These are phyloP conservation scores for Fusarium brevicatenulatum DNA, from an alignment of 2,329 filamentous ascomycete species.

Conservation along the genomic window DNA sequence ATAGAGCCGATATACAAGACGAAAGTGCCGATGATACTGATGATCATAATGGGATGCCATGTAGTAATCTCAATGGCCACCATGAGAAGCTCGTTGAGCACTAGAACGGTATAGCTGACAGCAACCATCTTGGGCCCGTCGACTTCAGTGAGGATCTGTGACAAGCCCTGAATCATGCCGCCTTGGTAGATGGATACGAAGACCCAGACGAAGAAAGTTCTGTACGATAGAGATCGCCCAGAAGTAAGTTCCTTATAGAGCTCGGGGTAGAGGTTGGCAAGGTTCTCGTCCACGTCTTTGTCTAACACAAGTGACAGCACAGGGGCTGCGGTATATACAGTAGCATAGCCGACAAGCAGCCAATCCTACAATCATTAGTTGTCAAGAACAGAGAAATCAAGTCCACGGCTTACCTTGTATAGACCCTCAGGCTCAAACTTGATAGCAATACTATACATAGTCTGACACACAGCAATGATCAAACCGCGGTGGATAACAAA, in stretches of 20 bases:
- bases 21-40: conserved; percentile 84
- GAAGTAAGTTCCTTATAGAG: conserved; percentile 97
- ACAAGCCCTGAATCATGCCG: conserved; percentile 92
- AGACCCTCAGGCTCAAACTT: conserved; percentile 93
- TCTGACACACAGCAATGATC: conserved; percentile 95
- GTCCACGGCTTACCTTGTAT: conserved; percentile 69
- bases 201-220: conserved; percentile 97
- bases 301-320: conserved; percentile 95
- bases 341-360: conserved; percentile 96
- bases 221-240: conserved; percentile 86
- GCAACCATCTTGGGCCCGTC: conserved; percentile 82
- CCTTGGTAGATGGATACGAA: conserved; percentile 95
- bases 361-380: conserved; percentile 70
- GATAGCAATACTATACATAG: conserved; percentile 94
- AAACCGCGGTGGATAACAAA: conserved; percentile 98
- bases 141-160: conserved; percentile 85
- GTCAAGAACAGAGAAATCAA: not conserved
- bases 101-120: conserved; percentile 89
- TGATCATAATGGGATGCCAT: conserved; percentile 94
- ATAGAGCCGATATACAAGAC: conserved; percentile 82
- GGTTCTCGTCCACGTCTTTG: conserved; percentile 90
- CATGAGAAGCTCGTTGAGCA: conserved; percentile 97
- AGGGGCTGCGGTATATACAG: conserved; percentile 91
- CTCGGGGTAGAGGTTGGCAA: conserved; percentile 95
- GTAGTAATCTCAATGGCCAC: conserved; percentile 96